Percentiles rank a stretch among this genome's conserved stretches.
Evolutionary conservation across 768 basidiomycete species (phyloP).

Genomic region (Lactifluus echinatus): DNA sequence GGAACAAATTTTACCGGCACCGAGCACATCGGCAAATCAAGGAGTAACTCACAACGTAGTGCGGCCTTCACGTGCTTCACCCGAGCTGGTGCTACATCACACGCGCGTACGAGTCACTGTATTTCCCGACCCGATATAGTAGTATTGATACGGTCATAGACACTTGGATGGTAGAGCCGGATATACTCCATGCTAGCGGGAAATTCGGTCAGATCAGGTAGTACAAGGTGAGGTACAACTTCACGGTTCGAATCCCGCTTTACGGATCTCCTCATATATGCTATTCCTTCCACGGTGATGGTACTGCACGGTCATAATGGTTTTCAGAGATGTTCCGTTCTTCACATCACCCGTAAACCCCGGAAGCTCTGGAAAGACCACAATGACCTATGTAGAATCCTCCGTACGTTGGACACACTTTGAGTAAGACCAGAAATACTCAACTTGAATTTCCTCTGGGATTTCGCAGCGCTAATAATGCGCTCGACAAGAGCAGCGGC

Average conservation of each 20-base stretch:
- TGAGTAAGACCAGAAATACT: background rate
- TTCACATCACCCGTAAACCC: constrained; percentile 82
- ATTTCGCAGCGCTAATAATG: no score
- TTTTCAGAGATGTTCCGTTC: constrained; percentile 52
- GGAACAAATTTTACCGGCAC: no score
- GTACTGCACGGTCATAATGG: constrained; percentile 83
- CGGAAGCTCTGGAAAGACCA: constrained; percentile 90
- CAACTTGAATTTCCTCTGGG: constrained; percentile 78
- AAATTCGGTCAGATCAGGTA: no score
- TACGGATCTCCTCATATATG: constrained; percentile 76
- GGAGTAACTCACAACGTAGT: no score
- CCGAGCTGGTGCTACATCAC: no score
- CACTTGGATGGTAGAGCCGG: constrained; percentile 84
- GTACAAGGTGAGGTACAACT: no score
- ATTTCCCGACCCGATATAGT: no score
- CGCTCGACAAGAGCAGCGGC: constrained; percentile 76
- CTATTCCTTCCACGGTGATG: constrained; percentile 81
- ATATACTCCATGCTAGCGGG: constrained; percentile 68
- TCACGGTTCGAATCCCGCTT: constrained; percentile 76
- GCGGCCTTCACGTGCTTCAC: no score
- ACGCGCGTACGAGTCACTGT: no score
- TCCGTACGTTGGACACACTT: background rate
- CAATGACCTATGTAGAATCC: constrained; percentile 46
- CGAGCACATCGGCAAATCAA: no score
- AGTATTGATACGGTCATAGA: constrained; percentile 86